Evolutionary conservation across 148 eudicot genomes (phyloP), one percentile per base, ranked within the genome.

Genomic region (Limonium bicolor): DNA sequence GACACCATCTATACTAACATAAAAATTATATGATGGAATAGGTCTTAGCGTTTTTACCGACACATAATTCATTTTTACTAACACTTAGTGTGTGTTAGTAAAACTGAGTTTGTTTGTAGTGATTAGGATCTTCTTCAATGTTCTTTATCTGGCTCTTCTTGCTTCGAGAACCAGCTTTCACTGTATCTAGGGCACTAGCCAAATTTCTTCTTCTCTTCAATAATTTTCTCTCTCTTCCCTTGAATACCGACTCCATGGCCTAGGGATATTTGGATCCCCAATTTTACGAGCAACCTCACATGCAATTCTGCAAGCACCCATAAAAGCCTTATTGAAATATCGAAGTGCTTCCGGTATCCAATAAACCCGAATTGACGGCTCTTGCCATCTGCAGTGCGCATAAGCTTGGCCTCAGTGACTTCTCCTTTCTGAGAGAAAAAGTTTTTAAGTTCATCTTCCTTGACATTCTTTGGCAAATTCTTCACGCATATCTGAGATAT

Each of bases 271-370:
- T 8, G 80, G 77, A 71, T 85, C 93, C 51, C 95, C 95, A 53
- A 71, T 74, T 66, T 60, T 76, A 31, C 61, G 65, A 59, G 99
- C 99, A 71, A 75, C 99, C 93, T 90, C 93, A 66, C 99, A 90
- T 28, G 36, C 31, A 54, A 90, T 78, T 55, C 65, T 75, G 15
- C 56, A 55, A 11, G 82, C 76, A 65, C 78, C 95, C 72, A 90
- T 21, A 58, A 45, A 90, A 14, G 85, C 68, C 16, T 63, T 81
- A 54, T 84, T 62, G 62, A 90, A 90, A 64, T 72, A 90, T 23
- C 63, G 66, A 21, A 84, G 42, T 53, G 99, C 99, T 59, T 71
- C 74, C 95, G 64, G 31, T 53, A 90, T 21, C 99, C 99, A 51
- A 90, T 66, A 57, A 80, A 90, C 8, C 93, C 99, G 63, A 90